Evolutionary conservation across 129 eudicot genomes (phyloP), one percentile per base, ranked within the genome.

Genomic region (Heracleum sosnowskyi): DNA sequence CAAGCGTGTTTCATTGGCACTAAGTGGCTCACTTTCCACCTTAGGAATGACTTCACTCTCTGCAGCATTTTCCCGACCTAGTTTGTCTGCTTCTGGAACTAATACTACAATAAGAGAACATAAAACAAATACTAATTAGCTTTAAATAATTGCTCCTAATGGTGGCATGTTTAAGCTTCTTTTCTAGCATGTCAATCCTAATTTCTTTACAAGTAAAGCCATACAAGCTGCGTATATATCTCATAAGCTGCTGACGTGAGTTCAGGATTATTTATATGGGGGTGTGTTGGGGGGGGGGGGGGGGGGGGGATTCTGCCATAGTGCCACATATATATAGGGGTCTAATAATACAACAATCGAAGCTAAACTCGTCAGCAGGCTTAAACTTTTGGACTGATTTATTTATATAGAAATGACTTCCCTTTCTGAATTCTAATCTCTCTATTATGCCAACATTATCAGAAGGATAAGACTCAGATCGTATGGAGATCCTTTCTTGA

Each of bases 61-160:
- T 49, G 75, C 55, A 45, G 64, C 79, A 71, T 78, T 79, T 60
- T 79, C 79, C 79, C 83, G 80, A 26, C 31, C 79, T 34, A 16
- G 44, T 76, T 83, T 85, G 31, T 45, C 74, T n/a, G 75, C 45
- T 78, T 18, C 80, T 53, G 77, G 81, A 16, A 74, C 80, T 74
- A 78, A 60, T 71, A 22, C 89, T 85, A 81, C 83, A 79, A 73
- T 57, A 57, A 76, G 80, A 1, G 45, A 46, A 73, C 22, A 62
- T n/a, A 29, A 40, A 75, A 20, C 53, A 35, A 44, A 55, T 4
- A 2, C 26, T 42, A 24, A 73, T 41, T 28, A 34, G 36, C 39
- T 45, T 68, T 17, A 37, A 46, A 60, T 49, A 9, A 57, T 22
- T 57, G 15, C 15, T 41, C 42, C 28, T 69, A 26, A 37, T 37